phyloP scores from a whole-genome alignment of 768 basidiomycete genomes.

The Leccinum rimulosum region DNA sequence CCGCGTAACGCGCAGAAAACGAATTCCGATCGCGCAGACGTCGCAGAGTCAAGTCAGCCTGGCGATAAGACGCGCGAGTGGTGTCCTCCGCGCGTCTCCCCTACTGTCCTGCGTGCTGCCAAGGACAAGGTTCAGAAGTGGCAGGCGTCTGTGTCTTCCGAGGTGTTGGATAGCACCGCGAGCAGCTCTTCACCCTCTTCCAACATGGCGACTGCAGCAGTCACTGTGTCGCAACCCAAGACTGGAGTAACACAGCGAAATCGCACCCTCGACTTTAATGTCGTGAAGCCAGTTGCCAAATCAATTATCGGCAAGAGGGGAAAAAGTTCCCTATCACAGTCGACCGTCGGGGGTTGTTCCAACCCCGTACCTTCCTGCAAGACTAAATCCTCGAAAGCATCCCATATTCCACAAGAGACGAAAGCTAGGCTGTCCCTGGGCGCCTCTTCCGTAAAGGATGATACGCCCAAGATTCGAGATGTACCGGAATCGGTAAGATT shows the following conservation, averaged over 20 bases:
- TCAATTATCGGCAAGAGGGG: slow-evolving; percentile 23
- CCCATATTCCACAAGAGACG: not conserved
- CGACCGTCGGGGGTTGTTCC: slow-evolving; percentile 4
- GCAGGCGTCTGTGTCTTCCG: slow-evolving; percentile 31
- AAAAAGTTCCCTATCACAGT: slow-evolving; percentile 7
- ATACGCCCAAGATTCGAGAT: slow-evolving; percentile 31
- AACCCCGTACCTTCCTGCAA: slow-evolving; percentile 10
- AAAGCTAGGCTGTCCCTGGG: slow-evolving; percentile 1
- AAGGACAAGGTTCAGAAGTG: slow-evolving; percentile 36
- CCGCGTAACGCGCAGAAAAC: slow-evolving; percentile 5
- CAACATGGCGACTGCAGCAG: slow-evolving; percentile 1
- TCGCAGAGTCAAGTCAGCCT: not conserved
- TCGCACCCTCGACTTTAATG: slow-evolving; percentile 41
- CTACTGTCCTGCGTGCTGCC: slow-evolving; percentile 26
- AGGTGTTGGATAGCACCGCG: slow-evolving; percentile 12
- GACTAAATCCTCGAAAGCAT: slow-evolving; percentile 10
- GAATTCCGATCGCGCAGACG: not conserved
- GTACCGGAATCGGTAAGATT: slow-evolving; percentile 38
- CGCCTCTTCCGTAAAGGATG: slow-evolving; percentile 3
- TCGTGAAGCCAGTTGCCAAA: slow-evolving; percentile 38
- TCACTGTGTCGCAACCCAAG: slow-evolving; percentile 13
- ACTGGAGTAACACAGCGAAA: slow-evolving; percentile 14
- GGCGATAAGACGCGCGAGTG: slow-evolving; percentile 3
- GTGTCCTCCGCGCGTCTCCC: slow-evolving; percentile 19
- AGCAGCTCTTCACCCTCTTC: slow-evolving; percentile 3